Evolutionary conservation across 306 rosid genomes (phyloP).

Genomic region (Dalbergia cultrata): DNA sequence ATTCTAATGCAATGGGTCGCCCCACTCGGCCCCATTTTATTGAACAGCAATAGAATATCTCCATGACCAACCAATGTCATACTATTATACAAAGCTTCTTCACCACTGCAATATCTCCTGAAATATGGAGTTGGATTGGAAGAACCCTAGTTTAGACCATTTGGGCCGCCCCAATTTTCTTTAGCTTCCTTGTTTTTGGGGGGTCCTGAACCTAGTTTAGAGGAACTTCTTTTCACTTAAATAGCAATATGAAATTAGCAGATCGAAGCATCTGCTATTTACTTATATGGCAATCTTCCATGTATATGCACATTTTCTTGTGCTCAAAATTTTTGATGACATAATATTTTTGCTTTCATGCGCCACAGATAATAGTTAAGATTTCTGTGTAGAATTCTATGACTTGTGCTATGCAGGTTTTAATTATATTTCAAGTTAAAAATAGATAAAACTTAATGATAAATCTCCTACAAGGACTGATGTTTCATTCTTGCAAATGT

Average conservation of each 20-base stretch:
- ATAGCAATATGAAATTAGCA: slow-evolving; percentile 60
- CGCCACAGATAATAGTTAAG: neutral
- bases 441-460: neutral
- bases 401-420: neutral
- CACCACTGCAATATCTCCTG: too few species aligned
- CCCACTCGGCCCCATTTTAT: too few species aligned
- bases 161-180: too few species aligned
- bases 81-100: neutral
- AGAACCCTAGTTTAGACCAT: too few species aligned
- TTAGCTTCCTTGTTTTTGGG: neutral
- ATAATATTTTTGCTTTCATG: neutral
- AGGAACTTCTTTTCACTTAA: neutral
- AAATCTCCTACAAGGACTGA: neutral
- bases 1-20: too few species aligned
- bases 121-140: neutral
- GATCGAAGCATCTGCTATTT: neutral
- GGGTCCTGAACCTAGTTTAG: neutral
- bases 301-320: neutral
- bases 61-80: neutral
- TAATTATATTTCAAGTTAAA: neutral
- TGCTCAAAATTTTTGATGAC: neutral
- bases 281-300: neutral
- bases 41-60: neutral
- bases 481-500: neutral
- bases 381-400: neutral